Percentiles rank a stretch among this genome's conserved stretches.
phyloP scores from a whole-genome alignment of 345 rosid genomes.

The Anacardium occidentale region DNA sequence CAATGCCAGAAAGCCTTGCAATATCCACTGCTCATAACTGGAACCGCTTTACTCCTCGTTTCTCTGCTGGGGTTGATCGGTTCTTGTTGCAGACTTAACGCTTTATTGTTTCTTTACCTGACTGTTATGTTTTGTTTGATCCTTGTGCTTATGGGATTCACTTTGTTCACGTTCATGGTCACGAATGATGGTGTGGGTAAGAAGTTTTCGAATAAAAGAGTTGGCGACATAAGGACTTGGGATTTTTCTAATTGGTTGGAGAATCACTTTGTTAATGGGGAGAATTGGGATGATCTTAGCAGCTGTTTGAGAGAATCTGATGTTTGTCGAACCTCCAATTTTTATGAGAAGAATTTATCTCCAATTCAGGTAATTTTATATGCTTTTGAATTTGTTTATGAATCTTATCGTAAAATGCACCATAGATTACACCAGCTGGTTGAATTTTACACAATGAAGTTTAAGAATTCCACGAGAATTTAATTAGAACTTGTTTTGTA shows the following conservation, averaged over 20 bases:
- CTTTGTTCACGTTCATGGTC: constrained; percentile 26
- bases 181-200: constrained; percentile 29
- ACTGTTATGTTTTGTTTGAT: constrained; percentile 24
- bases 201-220: constrained; percentile 24
- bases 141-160: constrained; percentile 20
- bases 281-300: constrained; percentile 34
- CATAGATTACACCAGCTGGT: too few relatives aligned
- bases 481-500: too few relatives aligned
- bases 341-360: constrained; percentile 17
- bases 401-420: too few relatives aligned
- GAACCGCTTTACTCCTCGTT: constrained; percentile 15
- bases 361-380: constrained; percentile 24
- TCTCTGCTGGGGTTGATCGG: constrained; percentile 34
- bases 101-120: constrained; percentile 23
- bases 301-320: constrained; percentile 34
- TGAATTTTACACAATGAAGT: too few relatives aligned
- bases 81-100: constrained; percentile 16
- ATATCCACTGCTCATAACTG: constrained; percentile 25
- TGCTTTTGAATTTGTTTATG: too few relatives aligned
- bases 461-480: too few relatives aligned
- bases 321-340: constrained; percentile 21
- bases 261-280: constrained; percentile 23
- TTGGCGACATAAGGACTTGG: constrained; percentile 5
- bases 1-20: constrained; percentile 28
- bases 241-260: constrained; percentile 37